Percentiles rank a stretch among this genome's conserved stretches.
phyloP scores from a whole-genome alignment of 305 asterid species.

The Plantago coronopus region DNA sequence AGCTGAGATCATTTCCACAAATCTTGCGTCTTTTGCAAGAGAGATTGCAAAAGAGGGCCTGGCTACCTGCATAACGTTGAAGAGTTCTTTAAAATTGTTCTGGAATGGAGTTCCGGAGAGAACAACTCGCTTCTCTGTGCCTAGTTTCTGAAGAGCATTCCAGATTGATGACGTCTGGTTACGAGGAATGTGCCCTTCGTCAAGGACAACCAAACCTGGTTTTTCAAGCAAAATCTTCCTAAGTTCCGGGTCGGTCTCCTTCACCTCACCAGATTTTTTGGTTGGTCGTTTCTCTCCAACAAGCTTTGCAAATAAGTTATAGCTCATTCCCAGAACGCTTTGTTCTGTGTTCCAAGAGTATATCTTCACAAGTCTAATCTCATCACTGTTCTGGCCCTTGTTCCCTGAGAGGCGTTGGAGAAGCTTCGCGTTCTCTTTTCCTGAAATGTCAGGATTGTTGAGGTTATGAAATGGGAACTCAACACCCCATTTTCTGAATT shows the following conservation, averaged over 20 bases:
- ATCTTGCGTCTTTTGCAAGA: not conserved
- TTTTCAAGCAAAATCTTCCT: constrained; percentile 26
- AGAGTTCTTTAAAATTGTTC: constrained; percentile 41
- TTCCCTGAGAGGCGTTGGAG: not conserved
- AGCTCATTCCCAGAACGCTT: constrained; percentile 33
- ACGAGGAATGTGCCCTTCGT: constrained; percentile 47
- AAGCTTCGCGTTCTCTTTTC: constrained; percentile 19
- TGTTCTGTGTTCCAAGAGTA: constrained; percentile 27
- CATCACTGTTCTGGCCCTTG: constrained; percentile 11
- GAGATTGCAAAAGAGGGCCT: constrained; percentile 24
- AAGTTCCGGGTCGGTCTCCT: not conserved
- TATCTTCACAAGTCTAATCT: constrained; percentile 25
- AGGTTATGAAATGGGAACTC: constrained; percentile 40
- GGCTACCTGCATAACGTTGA: constrained; percentile 34
- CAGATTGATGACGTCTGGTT: constrained; percentile 27
- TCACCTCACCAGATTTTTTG: not conserved
- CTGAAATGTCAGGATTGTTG: constrained; percentile 23
- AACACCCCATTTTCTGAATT: constrained; percentile 39
- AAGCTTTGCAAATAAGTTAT: constrained; percentile 22
- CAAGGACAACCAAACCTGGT: constrained; percentile 35
- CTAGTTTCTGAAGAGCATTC: constrained; percentile 27
- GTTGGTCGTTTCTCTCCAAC: constrained; percentile 16
- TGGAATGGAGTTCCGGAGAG: constrained; percentile 44
- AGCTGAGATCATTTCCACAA: not conserved
- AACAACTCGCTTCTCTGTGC: constrained; percentile 28